These are phyloP conservation scores for Solanum sejunctum DNA, from an alignment of 257 asterid genomes.

Conservation along the genomic window DNA sequence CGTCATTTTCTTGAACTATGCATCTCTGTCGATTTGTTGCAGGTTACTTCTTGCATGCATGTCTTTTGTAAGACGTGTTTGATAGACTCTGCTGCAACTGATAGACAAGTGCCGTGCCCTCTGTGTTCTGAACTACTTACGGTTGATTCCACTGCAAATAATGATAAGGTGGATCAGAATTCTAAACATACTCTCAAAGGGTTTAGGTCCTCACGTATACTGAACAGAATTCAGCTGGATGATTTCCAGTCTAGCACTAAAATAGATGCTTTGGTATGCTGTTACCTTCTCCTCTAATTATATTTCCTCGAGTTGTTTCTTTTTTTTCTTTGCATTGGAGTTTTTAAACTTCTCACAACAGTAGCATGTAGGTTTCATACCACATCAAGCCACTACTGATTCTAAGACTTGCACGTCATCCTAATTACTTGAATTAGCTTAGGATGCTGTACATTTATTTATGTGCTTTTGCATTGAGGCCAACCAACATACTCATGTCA, in stretches of 20 bases:
- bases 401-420: background rate
- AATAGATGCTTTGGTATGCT: conserved; percentile 86
- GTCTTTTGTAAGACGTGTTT: conserved; percentile 79
- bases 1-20: background rate
- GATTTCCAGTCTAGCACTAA: conserved; percentile 83
- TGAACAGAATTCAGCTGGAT: conserved; percentile 60
- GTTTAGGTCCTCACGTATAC: conserved; percentile 62
- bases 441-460: background rate
- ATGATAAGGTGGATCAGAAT: conserved; percentile 28
- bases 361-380: background rate
- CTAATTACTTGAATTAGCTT: background rate
- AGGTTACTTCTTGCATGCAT: conserved; percentile 79
- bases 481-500: background rate
- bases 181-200: conserved; percentile 54
- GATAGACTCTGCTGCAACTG: conserved; percentile 51
- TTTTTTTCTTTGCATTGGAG: background rate
- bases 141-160: conserved; percentile 43
- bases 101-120: conserved; percentile 69
- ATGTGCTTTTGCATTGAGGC: background rate
- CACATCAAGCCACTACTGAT: background rate
- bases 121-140: conserved; percentile 71
- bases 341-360: background rate
- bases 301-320: background rate
- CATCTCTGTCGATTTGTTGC: background rate
- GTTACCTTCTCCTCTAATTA: background rate